Evolutionary conservation across 306 rosid genomes (phyloP), one percentile per base, ranked within the genome.

Genomic region (Citrullus colocynthis): DNA sequence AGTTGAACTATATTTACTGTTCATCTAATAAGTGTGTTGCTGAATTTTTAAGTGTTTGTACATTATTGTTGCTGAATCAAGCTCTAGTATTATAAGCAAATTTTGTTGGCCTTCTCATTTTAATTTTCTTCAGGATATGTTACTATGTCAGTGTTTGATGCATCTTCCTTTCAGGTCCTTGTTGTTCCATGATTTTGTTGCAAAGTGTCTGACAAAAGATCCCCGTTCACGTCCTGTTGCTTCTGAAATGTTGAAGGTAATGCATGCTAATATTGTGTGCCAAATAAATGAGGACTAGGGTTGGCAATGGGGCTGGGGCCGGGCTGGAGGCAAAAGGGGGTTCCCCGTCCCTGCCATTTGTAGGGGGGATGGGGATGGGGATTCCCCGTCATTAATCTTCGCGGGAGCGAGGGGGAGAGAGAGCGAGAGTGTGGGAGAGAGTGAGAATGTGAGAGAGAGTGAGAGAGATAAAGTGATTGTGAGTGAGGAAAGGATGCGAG

Each of bases 181-280:
- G 24, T 82, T 90, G 86, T 92, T 95, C 87, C 99, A 95, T 79
- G 99, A 95, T 85, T 95, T 95, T 87, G 92, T 95, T 78, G 99
- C 99, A 0, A 95, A 95, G 85, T 89, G 97, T 87, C 90, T 95
- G 71, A 95, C 97, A 41, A 95, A 95, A 84, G 99, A 95, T 66
- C 96, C 99, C 61, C 97, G 99, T 24, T 81, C 85, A 80, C 99
- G 99, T 34, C 99, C 99, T 63, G 81, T 92, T 42, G 97, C 99
- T 80, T 79, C 91, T 80, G 99, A 95, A 89, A 89, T 95, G 99
- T 83, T 95, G 89, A 95, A 95, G 97, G 99, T 89, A 86, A 70
- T 57, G 34, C 44, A 60, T 75, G 54, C 6, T 36, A 56, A 55
- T 37, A 17, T 37, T 13, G 34, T 54, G 32, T 75, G 28, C 65